Conservation (phyloP, 108 stramenopile genomes). For the Cyclotella cryptica region DNA sequence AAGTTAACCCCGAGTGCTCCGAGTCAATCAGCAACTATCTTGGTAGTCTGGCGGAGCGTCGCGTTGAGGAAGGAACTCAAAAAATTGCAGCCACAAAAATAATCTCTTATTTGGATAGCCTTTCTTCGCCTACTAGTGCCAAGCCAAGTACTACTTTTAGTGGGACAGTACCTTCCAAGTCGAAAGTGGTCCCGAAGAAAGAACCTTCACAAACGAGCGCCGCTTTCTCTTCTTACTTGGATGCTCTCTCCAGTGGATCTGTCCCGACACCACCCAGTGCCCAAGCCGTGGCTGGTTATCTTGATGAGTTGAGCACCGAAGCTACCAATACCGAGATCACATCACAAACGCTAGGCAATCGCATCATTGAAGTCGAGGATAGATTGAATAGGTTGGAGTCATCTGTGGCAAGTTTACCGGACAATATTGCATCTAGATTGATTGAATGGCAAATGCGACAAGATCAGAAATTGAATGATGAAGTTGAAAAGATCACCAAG, state of each 20-base stretch:
- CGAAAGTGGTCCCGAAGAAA: background rate
- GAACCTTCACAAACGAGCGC: slow-evolving; percentile 34
- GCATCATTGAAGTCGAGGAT: slow-evolving; percentile 43
- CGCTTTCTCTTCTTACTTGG: slow-evolving; percentile 49
- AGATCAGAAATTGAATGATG: slow-evolving; percentile 44
- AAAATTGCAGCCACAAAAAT: slow-evolving; percentile 40
- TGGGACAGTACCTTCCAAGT: background rate
- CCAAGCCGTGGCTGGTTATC: slow-evolving; percentile 48
- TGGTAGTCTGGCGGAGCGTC: slow-evolving; percentile 19
- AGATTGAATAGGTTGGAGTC: slow-evolving; percentile 40
- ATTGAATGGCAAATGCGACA: slow-evolving; percentile 42
- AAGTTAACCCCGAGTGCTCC: slow-evolving; percentile 38
- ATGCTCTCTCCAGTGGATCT: slow-evolving; percentile 42
- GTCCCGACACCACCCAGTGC: slow-evolving; percentile 45
- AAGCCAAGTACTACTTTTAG: background rate
- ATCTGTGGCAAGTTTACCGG: slow-evolving; percentile 45
- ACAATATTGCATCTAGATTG: slow-evolving; percentile 50
- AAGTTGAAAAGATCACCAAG: slow-evolving; percentile 41
- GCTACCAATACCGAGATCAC: background rate
- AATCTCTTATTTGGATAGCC: slow-evolving; percentile 54
- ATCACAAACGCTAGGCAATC: slow-evolving; percentile 12
- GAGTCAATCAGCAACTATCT: slow-evolving; percentile 47
- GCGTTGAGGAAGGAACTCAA: slow-evolving; percentile 33
- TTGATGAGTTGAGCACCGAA: slow-evolving; percentile 33
- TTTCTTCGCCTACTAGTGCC: slow-evolving; percentile 16